Percentiles rank a stretch among this genome's conserved stretches.
These are phyloP conservation scores for Apiosordaria backusii DNA, from an alignment of 495 filamentous ascomycete genomes.

Conservation along the genomic window DNA sequence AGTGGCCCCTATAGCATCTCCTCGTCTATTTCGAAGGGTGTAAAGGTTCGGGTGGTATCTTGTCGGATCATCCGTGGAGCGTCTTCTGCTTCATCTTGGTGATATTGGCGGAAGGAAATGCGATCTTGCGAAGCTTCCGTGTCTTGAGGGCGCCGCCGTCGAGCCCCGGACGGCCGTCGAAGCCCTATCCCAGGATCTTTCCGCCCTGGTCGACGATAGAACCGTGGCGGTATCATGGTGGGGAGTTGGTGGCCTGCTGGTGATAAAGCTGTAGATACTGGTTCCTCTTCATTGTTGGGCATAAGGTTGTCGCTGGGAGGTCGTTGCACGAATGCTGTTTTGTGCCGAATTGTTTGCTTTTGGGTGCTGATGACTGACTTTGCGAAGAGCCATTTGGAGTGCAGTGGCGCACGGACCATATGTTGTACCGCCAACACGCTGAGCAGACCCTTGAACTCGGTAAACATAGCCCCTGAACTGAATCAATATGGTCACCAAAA, in stretches of 20 bases:
- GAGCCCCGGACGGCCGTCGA: conserved; percentile 47
- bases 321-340: no score
- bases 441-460: no score
- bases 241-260: conserved; percentile 48
- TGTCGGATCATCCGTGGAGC: background rate
- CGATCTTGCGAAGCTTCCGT: conserved; percentile 33
- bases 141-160: conserved; percentile 49
- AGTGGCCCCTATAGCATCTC: conserved; percentile 29
- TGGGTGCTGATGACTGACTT: background rate
- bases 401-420: background rate
- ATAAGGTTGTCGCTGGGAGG: no score
- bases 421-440: background rate
- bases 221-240: conserved; percentile 49
- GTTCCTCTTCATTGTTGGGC: conserved; percentile 25
- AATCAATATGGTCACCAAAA: no score
- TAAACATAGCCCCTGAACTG: background rate
- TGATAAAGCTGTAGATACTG: conserved; percentile 48
- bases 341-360: no score
- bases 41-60: background rate
- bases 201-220: conserved; percentile 51
- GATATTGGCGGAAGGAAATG: conserved; percentile 29
- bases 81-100: conserved; percentile 26
- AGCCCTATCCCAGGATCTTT: conserved; percentile 50
- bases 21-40: conserved; percentile 18
- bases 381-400: background rate